Percentiles rank a stretch among this genome's conserved stretches.
Conservation (phyloP, 2,329 filamentous ascomycete genomes). For the Sarocladium kiliense region DNA sequence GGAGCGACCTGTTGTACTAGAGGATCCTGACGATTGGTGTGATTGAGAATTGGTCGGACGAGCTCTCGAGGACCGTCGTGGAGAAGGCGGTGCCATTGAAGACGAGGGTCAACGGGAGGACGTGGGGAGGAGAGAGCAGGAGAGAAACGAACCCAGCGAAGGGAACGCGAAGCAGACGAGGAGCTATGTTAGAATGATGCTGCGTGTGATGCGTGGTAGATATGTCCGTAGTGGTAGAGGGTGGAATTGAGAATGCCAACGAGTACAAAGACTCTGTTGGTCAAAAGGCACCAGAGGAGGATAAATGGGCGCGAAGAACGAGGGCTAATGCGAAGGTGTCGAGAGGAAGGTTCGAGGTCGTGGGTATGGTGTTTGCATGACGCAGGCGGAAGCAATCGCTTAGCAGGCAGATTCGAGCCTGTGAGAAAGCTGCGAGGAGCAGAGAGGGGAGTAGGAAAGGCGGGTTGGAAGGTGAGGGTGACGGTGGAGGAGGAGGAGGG, state of each 20-base stretch:
- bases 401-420: neutral
- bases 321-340: conserved; percentile 4
- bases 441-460: neutral
- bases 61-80: conserved; percentile 88
- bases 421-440: neutral
- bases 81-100: conserved; percentile 60
- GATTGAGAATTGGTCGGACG: conserved; percentile 71
- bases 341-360: neutral
- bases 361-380: conserved; percentile 1
- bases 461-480: conserved; percentile 1
- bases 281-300: neutral
- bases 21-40: conserved; percentile 76
- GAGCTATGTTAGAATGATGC: neutral
- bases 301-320: neutral
- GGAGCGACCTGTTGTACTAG: conserved; percentile 68
- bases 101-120: conserved; percentile 7
- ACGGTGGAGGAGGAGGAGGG: conserved; percentile 1
- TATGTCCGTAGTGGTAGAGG: neutral
- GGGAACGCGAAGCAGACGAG: neutral
- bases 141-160: neutral
- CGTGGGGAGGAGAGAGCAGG: neutral
- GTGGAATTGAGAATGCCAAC: neutral
- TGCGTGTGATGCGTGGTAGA: neutral
- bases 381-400: neutral
- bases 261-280: neutral